Percentiles rank a stretch among this genome's conserved stretches.
These are phyloP conservation scores for Sporothrix protearum DNA, from an alignment of 2,329 filamentous ascomycete species.

Conservation along the genomic window DNA sequence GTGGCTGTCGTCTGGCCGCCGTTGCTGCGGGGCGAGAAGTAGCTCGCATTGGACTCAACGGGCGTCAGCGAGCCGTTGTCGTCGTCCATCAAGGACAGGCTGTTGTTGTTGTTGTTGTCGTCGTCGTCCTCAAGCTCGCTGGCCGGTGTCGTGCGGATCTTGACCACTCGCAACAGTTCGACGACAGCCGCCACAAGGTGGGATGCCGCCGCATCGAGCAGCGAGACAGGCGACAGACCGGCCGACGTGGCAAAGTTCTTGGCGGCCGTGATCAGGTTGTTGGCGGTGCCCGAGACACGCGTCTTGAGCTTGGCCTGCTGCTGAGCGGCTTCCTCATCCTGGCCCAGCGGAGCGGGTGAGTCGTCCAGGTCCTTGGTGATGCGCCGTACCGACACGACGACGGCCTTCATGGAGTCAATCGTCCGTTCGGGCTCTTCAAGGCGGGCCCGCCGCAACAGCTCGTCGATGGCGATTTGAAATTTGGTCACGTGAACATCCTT, in stretches of 20 bases:
- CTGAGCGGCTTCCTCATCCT: conserved; percentile 52
- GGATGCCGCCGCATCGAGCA: conserved; percentile 88
- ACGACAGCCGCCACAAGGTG: conserved; percentile 83
- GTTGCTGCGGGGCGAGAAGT: conserved; percentile 38
- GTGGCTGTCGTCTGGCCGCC: conserved; percentile 35
- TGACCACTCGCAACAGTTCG: conserved; percentile 77
- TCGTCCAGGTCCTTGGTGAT: conserved; percentile 79
- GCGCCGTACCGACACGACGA: conserved; percentile 75
- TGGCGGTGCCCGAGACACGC: conserved; percentile 86
- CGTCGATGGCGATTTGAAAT: conserved; percentile 92
- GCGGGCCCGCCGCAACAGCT: conserved; percentile 75
- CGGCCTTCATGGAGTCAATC: conserved; percentile 80
- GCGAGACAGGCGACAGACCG: conserved; percentile 85
- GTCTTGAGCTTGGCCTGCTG: conserved; percentile 69
- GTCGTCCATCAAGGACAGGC: conserved; percentile 39
- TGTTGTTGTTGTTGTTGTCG: conserved; percentile 49
- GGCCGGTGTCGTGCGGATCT: conserved; percentile 72
- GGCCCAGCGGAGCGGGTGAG: conserved; percentile 39
- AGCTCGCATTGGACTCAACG: conserved; percentile 9
- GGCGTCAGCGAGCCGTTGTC: conserved; percentile 42
- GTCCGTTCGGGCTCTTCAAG: conserved; percentile 69
- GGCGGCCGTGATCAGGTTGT: conserved; percentile 89
- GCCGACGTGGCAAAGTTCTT: conserved; percentile 83
- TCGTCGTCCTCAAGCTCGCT: conserved; percentile 77
- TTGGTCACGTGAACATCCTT: conserved; percentile 91